Base-by-base conservation (phyloP, 225 moss, liverwort and hornwort species). In the Thuidium tamariscinum region DNA sequence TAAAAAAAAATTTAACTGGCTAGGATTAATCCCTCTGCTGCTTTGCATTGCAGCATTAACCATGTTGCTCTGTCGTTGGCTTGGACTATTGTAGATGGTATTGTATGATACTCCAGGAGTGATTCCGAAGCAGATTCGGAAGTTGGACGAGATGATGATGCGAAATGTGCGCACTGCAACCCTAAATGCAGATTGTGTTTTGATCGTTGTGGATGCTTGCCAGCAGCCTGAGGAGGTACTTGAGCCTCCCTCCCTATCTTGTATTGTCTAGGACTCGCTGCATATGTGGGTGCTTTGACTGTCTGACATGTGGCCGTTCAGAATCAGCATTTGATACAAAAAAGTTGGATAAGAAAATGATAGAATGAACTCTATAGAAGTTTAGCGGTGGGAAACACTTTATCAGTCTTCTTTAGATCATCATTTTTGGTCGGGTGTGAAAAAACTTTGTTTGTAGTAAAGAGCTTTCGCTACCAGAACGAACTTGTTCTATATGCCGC, bases 141-240 rank as follows among this genome's bases (percentile, higher is more conserved):
- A 93, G 84, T 77, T 97, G 88, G 97, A 97, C 92, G 93, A 97
- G 87, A 94, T 96, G 95, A 97, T 97, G 97, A 97, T 97, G 97
- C 94, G 94, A 82, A 97, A 95, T 89, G 95, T 97, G 59, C 94
- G 93, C 51, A 94, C 96, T 54, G 96, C 96, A 76, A 94, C 94
- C 39, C 86, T 95, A 70, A 95, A 92, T 90, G 95, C 97, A 63
- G 95, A 97, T 85, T 97, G 94, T 89, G 93, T 97, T 68, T 84
- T 97, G 83, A 87, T 96, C 66, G 86, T 97, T 79, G 96, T 97
- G 81, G 97, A 97, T 89, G 95, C 96, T 46, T 96, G 97, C 89
- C 92, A 93, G 81, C 83, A 88, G 51, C 91, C 96, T 77, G 94
- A 96, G 79, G 92, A 95, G 96, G 96, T 95, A 65, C 80, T 79